Evolutionary conservation across 2,329 filamentous ascomycete species (phyloP), one percentile per base, ranked within the genome.

Genomic region (Fusarium euwallaceae): DNA sequence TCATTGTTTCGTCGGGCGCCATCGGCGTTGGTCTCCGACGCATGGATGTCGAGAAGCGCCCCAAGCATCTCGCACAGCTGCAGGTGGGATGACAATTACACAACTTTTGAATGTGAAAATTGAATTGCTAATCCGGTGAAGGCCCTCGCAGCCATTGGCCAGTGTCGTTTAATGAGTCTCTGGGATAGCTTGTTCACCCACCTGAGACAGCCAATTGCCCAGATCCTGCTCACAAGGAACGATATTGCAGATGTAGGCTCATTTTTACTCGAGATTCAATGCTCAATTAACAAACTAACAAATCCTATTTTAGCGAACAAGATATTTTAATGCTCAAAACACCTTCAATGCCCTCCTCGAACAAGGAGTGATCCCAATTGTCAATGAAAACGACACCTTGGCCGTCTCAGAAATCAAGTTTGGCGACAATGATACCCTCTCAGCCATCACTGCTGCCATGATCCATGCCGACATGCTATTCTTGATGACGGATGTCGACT

Each of bases 391-490:
- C 83, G 97, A 99, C 83, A 99, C 97, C 4, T 86, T 99, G 64
- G 95, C 95, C 27, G 97, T 99, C 75, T 94, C 96, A 53, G 97
- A 99, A 88, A 99, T 99, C 86, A 98, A 98, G 87, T 99, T 99
- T 81, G 97, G 97, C 76, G 97, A 99, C 87, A 99, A 99, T 79
- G 97, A 99, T 83, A 99, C 97, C 2, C 88, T 99, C 56, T 98
- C 95, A 14, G 97, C 97, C 67, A 98, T 99, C 78, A 98, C 97
- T 0, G 95, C 97, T 1, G 97, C 94, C 76, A 98, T 98, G 95
- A 94, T 98, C 22, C 95, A 98, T 79, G 97, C 97, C 61, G 95
- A 99, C 80, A 94, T 98, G 79, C 88, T 99, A 11, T 99, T 99
- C 84, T 89, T 99, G 73, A 98, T 99, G 97, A 99, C 97, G 1